Conservation (phyloP, 2,329 filamentous ascomycete species). For the Aspergillus persii region DNA sequence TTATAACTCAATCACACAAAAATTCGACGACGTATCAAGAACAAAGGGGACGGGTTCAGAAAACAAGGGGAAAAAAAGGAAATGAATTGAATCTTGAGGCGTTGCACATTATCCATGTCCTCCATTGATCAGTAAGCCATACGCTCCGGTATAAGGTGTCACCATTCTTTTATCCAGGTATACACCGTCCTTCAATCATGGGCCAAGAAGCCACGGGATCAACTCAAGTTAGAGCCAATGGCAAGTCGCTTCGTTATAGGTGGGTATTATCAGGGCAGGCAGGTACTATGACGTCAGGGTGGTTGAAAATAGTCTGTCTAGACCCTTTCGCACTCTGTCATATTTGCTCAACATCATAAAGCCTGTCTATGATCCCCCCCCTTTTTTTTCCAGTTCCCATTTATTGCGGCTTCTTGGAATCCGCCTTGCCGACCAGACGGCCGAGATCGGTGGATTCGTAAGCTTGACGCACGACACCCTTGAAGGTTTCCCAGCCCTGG, state of each 20-base stretch:
- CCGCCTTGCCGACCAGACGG: constrained; percentile 62
- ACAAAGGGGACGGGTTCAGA: background rate
- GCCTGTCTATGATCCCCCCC: background rate
- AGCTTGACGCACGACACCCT: constrained; percentile 69
- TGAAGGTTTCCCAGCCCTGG: constrained; percentile 76
- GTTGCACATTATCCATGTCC: background rate
- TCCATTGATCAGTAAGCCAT: background rate
- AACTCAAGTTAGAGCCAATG: constrained; percentile 1
- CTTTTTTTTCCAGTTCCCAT: constrained; percentile 6
- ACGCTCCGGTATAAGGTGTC: background rate
- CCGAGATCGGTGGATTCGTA: constrained; percentile 75
- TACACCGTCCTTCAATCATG: background rate
- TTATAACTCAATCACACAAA: background rate
- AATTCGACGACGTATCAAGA: background rate
- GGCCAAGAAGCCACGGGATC: background rate
- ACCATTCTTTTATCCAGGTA: background rate
- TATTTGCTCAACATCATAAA: background rate
- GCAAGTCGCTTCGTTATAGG: constrained; percentile 9
- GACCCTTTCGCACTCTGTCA: background rate
- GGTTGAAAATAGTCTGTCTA: background rate
- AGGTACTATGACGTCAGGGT: background rate
- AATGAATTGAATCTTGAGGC: background rate
- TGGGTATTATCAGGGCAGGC: background rate
- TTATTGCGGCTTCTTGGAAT: constrained; percentile 51
- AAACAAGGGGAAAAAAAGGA: background rate